Conservation (phyloP, 2,329 filamentous ascomycete genomes). For the Lecanicillium sp. region DNA sequence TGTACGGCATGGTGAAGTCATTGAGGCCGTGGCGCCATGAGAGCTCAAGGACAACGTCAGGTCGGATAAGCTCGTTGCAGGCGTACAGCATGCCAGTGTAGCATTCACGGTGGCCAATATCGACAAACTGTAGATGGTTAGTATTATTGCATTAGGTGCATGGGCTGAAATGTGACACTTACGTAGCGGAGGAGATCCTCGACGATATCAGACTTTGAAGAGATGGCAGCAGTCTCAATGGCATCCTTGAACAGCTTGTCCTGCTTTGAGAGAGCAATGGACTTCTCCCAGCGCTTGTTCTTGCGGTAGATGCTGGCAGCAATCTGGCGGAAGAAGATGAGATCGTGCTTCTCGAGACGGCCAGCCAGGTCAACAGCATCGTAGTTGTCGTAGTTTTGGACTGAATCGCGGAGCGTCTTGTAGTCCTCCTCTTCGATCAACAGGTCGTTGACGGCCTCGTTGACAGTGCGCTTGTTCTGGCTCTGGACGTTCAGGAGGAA, state of each 20-base stretch:
- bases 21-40: slow-evolving; percentile 93
- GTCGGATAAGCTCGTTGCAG: slow-evolving; percentile 93
- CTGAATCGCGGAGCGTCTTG: slow-evolving; percentile 95
- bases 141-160: slow-evolving; percentile 10
- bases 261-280: slow-evolving; percentile 93
- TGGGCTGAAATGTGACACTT: slow-evolving; percentile 40
- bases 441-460: slow-evolving; percentile 95
- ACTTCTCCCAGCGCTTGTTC: slow-evolving; percentile 99
- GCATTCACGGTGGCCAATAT: slow-evolving; percentile 97
- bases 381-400: slow-evolving; percentile 99
- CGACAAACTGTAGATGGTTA: slow-evolving; percentile 69
- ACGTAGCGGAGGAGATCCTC: slow-evolving; percentile 95
- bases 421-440: slow-evolving; percentile 98
- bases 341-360: slow-evolving; percentile 91
- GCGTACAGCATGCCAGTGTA: slow-evolving; percentile 99
- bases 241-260: slow-evolving; percentile 99
- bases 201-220: slow-evolving; percentile 81
- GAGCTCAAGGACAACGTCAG: slow-evolving; percentile 88
- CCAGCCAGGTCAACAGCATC: slow-evolving; percentile 88
- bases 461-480: slow-evolving; percentile 97
- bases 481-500: slow-evolving; percentile 94
- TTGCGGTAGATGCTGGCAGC: slow-evolving; percentile 98
- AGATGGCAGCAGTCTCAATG: slow-evolving; percentile 93
- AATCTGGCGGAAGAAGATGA: slow-evolving; percentile 99
- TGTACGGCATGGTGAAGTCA: slow-evolving; percentile 99